phyloP scores from a whole-genome alignment of 495 filamentous ascomycete species.

The Clavariopsis aquatica region DNA sequence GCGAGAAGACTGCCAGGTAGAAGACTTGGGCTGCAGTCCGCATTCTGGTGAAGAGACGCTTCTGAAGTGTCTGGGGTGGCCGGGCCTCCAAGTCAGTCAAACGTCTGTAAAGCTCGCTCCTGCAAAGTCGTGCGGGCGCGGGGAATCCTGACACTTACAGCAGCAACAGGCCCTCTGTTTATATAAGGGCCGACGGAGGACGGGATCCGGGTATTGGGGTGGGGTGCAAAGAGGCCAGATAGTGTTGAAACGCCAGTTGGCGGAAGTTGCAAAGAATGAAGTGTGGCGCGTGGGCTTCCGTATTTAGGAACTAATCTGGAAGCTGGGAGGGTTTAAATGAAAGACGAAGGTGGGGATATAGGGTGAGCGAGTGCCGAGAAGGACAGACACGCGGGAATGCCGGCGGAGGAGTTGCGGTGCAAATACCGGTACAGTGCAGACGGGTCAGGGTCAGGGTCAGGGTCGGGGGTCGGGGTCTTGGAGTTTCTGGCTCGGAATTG shows the following conservation, averaged over 20 bases:
- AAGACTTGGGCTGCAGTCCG: constrained; percentile 67
- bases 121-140: constrained; percentile 10
- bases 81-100: constrained; percentile 28
- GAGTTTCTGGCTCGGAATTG: constrained; percentile 7
- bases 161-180: neutral
- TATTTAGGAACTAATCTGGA: constrained; percentile 24
- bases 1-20: constrained; percentile 74
- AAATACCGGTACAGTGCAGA: constrained; percentile 19
- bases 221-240: constrained; percentile 33
- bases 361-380: constrained; percentile 14
- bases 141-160: constrained; percentile 32
- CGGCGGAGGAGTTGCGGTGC: neutral
- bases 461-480: neutral
- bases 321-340: constrained; percentile 15
- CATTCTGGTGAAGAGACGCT: constrained; percentile 50
- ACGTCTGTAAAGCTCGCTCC: constrained; percentile 21
- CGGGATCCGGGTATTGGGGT: constrained; percentile 16
- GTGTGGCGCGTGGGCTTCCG: constrained; percentile 3
- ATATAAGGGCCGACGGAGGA: constrained; percentile 17
- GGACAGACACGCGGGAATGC: neutral
- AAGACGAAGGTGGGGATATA: constrained; percentile 14
- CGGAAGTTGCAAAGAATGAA: neutral
- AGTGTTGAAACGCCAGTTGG: constrained; percentile 25
- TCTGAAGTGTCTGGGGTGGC: neutral
- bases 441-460: too few species aligned